Conservation (phyloP, 495 filamentous ascomycete species). For the Penicillium pulvis region DNA sequence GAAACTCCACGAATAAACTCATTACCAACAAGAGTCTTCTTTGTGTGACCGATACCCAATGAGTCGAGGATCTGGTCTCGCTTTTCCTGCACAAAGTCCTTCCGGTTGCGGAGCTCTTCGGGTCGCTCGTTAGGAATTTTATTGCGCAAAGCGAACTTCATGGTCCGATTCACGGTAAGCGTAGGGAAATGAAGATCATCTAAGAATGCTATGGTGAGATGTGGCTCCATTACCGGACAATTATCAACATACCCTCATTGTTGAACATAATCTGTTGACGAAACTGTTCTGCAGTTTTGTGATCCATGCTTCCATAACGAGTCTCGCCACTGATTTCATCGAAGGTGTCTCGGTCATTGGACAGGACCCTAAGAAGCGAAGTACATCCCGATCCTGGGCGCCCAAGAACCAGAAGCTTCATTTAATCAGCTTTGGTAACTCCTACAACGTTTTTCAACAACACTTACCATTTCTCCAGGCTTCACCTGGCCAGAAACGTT, state of each 20-base stretch:
- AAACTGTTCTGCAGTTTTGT: conserved; percentile 32
- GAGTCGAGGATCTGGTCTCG: conserved; percentile 76
- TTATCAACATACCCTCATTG: conserved; percentile 30
- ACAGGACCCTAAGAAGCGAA: conserved; percentile 41
- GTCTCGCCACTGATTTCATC: conserved; percentile 38
- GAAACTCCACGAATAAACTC: conserved; percentile 80
- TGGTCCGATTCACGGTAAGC: conserved; percentile 76
- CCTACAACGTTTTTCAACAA: not conserved
- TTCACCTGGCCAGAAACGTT: conserved; percentile 39
- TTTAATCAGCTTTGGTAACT: conserved; percentile 4
- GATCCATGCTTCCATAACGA: conserved; percentile 39
- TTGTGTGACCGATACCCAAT: conserved; percentile 74
- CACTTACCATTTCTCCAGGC: conserved; percentile 44
- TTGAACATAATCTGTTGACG: conserved; percentile 50
- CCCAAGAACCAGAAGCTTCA: conserved; percentile 44
- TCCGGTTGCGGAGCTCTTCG: conserved; percentile 50
- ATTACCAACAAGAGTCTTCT: conserved; percentile 79
- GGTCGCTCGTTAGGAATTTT: conserved; percentile 66
- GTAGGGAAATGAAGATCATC: conserved; percentile 81
- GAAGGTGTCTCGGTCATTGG: conserved; percentile 41
- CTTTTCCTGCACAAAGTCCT: conserved; percentile 62
- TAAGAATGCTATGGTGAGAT: not conserved
- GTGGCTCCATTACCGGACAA: not conserved
- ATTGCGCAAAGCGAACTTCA: conserved; percentile 76
- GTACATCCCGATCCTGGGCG: conserved; percentile 48